Evolutionary conservation across 2,329 filamentous ascomycete genomes (phyloP).

Genomic region (Phyllosticta citriasiana): DNA sequence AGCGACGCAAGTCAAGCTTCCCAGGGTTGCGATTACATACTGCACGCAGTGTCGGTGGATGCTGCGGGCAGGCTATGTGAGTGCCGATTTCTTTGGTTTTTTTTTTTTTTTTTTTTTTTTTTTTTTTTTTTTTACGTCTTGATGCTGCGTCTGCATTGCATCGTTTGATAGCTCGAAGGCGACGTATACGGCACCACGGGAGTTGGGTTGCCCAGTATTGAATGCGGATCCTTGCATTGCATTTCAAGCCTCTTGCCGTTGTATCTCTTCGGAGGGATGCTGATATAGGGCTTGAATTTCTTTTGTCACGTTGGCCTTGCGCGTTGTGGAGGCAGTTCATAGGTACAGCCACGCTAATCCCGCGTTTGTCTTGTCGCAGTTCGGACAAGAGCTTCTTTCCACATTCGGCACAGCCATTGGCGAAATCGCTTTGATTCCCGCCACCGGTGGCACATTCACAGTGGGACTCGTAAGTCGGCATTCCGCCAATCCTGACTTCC

Average conservation of each 20-base stretch:
- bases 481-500: not conserved
- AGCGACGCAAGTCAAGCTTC: slow-evolving; percentile 33
- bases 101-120: not conserved
- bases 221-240: not conserved
- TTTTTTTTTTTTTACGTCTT: not conserved
- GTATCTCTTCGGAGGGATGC: not conserved
- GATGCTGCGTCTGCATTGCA: not conserved
- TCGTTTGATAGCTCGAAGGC: not conserved
- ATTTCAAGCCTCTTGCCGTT: not conserved
- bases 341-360: slow-evolving; percentile 1
- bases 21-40: slow-evolving; percentile 77
- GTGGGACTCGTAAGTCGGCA: slow-evolving; percentile 47
- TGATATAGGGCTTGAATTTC: not conserved
- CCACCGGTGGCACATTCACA: slow-evolving; percentile 73
- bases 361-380: slow-evolving; percentile 44
- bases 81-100: slow-evolving; percentile 14
- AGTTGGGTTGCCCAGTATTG: not conserved
- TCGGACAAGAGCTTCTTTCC: slow-evolving; percentile 86
- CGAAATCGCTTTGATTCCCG: slow-evolving; percentile 78
- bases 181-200: not conserved
- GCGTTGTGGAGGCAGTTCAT: slow-evolving; percentile 17
- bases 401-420: slow-evolving; percentile 79
- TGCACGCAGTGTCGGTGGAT: slow-evolving; percentile 95
- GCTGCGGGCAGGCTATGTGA: slow-evolving; percentile 69
- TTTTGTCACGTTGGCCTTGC: not conserved